Evolutionary conservation across 2,329 filamentous ascomycete genomes (phyloP), one percentile per base, ranked within the genome.

Genomic region (Xylaria hypoxylon): DNA sequence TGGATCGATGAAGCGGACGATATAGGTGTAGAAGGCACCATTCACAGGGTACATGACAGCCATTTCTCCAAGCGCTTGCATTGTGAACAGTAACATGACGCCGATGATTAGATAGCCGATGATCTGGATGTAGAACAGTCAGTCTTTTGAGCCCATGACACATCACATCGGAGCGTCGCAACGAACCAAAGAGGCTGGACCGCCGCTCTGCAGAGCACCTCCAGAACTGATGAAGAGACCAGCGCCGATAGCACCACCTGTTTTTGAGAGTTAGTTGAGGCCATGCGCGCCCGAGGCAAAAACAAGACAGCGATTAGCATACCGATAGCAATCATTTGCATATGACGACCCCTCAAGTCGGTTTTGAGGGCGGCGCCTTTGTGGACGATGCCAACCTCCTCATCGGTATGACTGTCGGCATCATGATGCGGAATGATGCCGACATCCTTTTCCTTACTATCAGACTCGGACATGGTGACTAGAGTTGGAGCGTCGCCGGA

Each of bases 211-310:
- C 59, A 92, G 79, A 40, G 89, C 88, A 48, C 77, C 77, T 55
- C 89, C 90, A 2, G 89, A 90, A 53, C 89, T 87, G 65, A 93
- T 89, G 76, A 93, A 93, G 10, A 93, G 83, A 81, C 91, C 90
- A 69, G 81, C 81, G 64, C 81, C 81, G 53, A 83, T 82, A 15
- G 81, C 79, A 73, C 81, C 81, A 59, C 80, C 80, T 80, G 42
- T 62, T 33, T 17, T 28, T 11, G n/a, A 28, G 28, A 51, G 44
- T 68, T 26, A 62, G 64, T 50, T 42, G 42, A 33, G 22, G 17
- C 38, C 50, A 38, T 47, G 2, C n/a, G 8, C 3, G 4, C 8
- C 22, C 4, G n/a, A 15, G 11, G 6, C 40, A 24, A 5, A 5
- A 47, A 28, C 8, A 8, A 17, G 22, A 38, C 15, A 40, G 31